These are phyloP conservation scores for Aspergillus intermedius DNA, from an alignment of 2,329 filamentous ascomycete species.

Conservation along the genomic window DNA sequence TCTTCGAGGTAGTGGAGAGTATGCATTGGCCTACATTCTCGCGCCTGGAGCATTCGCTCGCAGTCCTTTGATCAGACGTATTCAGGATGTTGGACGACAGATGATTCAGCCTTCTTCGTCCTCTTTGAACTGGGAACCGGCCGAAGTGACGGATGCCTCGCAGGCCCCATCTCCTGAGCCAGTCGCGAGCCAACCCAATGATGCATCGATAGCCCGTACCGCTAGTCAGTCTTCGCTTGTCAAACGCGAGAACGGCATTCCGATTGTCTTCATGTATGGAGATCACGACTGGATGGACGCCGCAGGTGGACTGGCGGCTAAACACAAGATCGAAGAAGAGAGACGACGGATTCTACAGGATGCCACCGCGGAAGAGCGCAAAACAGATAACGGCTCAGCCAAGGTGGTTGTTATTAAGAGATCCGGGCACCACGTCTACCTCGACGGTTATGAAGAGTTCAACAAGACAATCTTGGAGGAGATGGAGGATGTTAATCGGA, in stretches of 20 bases:
- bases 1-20: constrained; percentile 86
- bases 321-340: constrained; percentile 69
- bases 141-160: constrained; percentile 8
- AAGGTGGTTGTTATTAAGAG: constrained; percentile 73
- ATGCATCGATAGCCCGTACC: background rate
- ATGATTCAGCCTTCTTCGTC: constrained; percentile 27
- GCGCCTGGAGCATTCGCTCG: constrained; percentile 90
- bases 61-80: constrained; percentile 76
- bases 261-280: constrained; percentile 90
- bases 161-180: constrained; percentile 10
- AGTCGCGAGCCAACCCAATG: constrained; percentile 2
- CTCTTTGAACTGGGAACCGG: constrained; percentile 7
- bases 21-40: constrained; percentile 84
- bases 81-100: constrained; percentile 81
- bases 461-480: constrained; percentile 59
- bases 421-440: constrained; percentile 66
- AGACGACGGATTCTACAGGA: constrained; percentile 53
- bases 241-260: constrained; percentile 59
- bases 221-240: constrained; percentile 18
- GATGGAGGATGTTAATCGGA: constrained; percentile 54
- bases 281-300: constrained; percentile 99
- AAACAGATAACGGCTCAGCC: constrained; percentile 67
- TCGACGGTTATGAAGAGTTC: constrained; percentile 65
- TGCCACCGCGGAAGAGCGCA: constrained; percentile 60
- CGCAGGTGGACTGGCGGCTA: constrained; percentile 70